Evolutionary conservation across 2,329 filamentous ascomycete species (phyloP).

Genomic region (Biscogniauxia sp.): DNA sequence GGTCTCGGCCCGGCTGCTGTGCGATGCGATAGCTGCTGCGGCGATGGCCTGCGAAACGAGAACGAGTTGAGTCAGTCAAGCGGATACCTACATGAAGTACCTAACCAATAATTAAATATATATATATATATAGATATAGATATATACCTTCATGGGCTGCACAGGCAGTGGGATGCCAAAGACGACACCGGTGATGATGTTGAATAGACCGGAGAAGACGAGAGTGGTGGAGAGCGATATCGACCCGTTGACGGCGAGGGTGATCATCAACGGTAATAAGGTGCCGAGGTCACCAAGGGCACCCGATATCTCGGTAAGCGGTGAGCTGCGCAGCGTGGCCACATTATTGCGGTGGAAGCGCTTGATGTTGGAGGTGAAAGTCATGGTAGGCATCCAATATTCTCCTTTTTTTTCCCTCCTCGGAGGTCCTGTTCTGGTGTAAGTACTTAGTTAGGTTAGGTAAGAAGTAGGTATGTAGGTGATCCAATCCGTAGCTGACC

Average conservation of each 20-base stretch:
- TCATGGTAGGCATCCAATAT: slow-evolving; percentile 15
- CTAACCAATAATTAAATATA: neutral
- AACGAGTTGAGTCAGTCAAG: slow-evolving; percentile 6
- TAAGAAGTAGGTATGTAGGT: neutral
- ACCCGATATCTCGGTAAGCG: slow-evolving; percentile 76
- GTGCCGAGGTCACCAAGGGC: slow-evolving; percentile 75
- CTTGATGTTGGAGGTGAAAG: slow-evolving; percentile 29
- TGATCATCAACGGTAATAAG: slow-evolving; percentile 73
- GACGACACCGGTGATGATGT: slow-evolving; percentile 74
- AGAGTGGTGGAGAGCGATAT: slow-evolving; percentile 82
- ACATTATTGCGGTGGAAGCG: slow-evolving; percentile 47
- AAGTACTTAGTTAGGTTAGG: no score
- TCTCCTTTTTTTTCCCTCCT: neutral
- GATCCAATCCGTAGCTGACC: no score
- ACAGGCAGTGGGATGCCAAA: slow-evolving; percentile 91
- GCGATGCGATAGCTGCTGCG: slow-evolving; percentile 75
- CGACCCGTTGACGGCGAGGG: slow-evolving; percentile 72
- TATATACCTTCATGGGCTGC: slow-evolving; percentile 71
- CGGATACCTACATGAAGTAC: no score
- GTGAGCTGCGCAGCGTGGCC: slow-evolving; percentile 43
- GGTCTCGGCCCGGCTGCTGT: slow-evolving; percentile 66
- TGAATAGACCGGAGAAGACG: slow-evolving; percentile 84
- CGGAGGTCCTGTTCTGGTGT: no score
- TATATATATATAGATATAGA: neutral
- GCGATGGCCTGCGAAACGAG: slow-evolving; percentile 66